phyloP scores from a whole-genome alignment of 1,139 yeast species.

The Pichia sp. region DNA sequence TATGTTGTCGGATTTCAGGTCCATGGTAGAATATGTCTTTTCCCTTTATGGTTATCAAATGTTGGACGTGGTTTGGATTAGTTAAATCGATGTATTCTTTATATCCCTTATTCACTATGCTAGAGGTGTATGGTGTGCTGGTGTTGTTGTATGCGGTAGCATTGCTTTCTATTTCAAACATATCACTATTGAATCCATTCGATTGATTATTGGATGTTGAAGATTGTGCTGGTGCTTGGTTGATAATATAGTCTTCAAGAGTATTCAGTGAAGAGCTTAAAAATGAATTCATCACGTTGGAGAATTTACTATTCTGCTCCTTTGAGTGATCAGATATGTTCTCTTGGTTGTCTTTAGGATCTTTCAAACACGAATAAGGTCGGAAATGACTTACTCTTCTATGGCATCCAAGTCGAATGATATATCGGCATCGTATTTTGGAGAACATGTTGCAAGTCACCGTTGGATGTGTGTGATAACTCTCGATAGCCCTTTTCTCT shows the following conservation, averaged over 20 bases:
- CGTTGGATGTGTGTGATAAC: too few relatives aligned
- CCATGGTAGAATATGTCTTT: constrained; percentile 1
- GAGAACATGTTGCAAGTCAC: background rate
- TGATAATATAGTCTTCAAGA: constrained; percentile 14
- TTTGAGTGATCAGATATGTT: too few relatives aligned
- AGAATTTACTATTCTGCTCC: background rate
- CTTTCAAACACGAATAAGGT: constrained; percentile 8
- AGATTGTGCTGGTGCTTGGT: constrained; percentile 11
- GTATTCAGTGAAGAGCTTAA: constrained; percentile 12
- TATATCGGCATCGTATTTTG: constrained; percentile 5
- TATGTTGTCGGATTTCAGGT: constrained; percentile 8
- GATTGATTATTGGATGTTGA: background rate
- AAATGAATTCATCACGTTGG: constrained; percentile 10
- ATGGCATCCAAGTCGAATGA: background rate
- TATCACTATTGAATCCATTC: constrained; percentile 4
- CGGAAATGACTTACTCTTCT: background rate
- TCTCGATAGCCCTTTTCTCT: too few relatives aligned
- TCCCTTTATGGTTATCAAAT: background rate
- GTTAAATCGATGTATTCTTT: constrained; percentile 13
- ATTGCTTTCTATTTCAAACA: constrained; percentile 3
- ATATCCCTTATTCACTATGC: background rate
- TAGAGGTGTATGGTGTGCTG: constrained; percentile 1
- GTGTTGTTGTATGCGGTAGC: background rate
- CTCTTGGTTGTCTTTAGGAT: too few relatives aligned
- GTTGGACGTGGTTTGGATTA: constrained; percentile 9